Base-by-base conservation (phyloP, 2,329 filamentous ascomycete species). In the Colletotrichum gloeosporioides region DNA sequence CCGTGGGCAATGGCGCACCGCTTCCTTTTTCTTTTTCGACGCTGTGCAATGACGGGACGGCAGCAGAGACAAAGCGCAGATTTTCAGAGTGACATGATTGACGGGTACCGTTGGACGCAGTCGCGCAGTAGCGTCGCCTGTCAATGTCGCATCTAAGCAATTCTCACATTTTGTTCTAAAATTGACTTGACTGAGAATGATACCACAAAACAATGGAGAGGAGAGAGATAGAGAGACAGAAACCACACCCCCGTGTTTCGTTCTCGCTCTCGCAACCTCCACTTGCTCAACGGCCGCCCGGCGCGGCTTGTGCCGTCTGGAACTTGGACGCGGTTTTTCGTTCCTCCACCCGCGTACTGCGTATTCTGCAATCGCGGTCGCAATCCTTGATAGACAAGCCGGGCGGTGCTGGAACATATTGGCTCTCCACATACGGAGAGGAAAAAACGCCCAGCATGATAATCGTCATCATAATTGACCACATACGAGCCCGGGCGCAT, bases 221-320 rank as follows among this genome's bases (percentile, higher is more conserved):
- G n/a, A 49, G 44, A 22, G 12, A 53, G n/a, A 53, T 22, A 22
- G 44, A 53, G 44, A 53, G n/a, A 49, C n/a, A 53, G 44, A 53
- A 13, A 53, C n/a, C 44, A 53, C 44, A 53, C 44, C 44, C n/a
- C 55, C 55, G 16, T 61, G 49, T 55, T 49, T 68, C 57, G 63
- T 63, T 64, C 73, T 73, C 73, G 69, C 57, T 63, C 69, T 64
- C 73, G 73, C 55, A 27, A 53, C 63, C 31, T 75, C 62, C 66
- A 31, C 39, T 25, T 16, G 16, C 29, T 53, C 44, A 53, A 53
- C 44, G 44, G 44, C 44, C 44, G 44, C 44, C 44, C 44, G 44
- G 44, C n/a, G 44, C 44, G 44, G 44, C 44, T n/a, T 34, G 8
- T 62, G 59, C 59, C 59, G 32, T 34, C 29, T 62, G 59, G 59